phyloP scores from a whole-genome alignment of 2,329 filamentous ascomycete genomes.

The Penicillium sp. region DNA sequence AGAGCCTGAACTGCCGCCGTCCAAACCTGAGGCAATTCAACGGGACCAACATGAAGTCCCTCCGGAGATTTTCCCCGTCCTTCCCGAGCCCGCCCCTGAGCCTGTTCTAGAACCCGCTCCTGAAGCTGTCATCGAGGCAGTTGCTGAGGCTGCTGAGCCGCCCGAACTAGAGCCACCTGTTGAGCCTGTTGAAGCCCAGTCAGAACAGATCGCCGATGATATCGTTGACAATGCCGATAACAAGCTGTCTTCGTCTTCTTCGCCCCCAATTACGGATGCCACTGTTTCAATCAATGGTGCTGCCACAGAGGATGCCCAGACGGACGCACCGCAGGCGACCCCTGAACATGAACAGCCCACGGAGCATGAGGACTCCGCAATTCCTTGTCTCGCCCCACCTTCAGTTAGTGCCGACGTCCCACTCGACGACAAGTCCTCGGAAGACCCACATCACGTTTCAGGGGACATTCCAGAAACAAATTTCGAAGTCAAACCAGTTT shows the following conservation, averaged over 20 bases:
- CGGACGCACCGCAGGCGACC: conserved; percentile 17
- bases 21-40: conserved; percentile 13
- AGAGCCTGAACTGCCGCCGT: conserved; percentile 1
- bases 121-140: neutral
- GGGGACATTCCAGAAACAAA: conserved; percentile 22
- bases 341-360: conserved; percentile 27
- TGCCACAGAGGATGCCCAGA: conserved; percentile 15
- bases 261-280: conserved; percentile 12
- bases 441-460: conserved; percentile 24
- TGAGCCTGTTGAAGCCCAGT: conserved; percentile 14
- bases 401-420: conserved; percentile 30
- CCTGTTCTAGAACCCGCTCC: conserved; percentile 12
- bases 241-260: conserved; percentile 17
- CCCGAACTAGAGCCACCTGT: conserved; percentile 1
- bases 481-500: conserved; percentile 16
- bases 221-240: conserved; percentile 17
- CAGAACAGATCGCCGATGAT: conserved; percentile 26
- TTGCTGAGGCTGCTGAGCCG: neutral
- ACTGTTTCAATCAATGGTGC: conserved; percentile 12
- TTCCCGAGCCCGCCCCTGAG: conserved; percentile 5
- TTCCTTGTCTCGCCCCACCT: conserved; percentile 28
- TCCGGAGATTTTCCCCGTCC: neutral
- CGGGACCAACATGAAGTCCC: conserved; percentile 7
- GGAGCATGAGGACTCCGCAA: conserved; percentile 25
- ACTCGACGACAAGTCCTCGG: conserved; percentile 27